A percentile compares a stretch with the other conserved stretches of the same genome.
Conservation (phyloP, 2,329 filamentous ascomycete genomes). For the Scopulariopsis brevicaulis region DNA sequence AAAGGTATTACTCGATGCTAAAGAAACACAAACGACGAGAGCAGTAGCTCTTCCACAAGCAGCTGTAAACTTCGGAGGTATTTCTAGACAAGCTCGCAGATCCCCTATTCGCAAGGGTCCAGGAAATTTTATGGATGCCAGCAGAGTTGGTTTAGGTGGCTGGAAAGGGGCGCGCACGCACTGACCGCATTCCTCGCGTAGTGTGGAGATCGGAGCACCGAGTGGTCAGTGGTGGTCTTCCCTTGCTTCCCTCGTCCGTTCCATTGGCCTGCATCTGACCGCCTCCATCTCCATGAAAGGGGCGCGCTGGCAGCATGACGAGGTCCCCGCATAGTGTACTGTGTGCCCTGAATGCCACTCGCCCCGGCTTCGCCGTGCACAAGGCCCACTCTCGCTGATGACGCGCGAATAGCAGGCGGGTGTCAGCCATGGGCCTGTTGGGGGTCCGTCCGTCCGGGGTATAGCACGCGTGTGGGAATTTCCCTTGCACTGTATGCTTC, state of each 20-base stretch:
- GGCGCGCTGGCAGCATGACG: no score
- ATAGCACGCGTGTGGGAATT: background rate
- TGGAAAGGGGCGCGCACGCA: conserved; percentile 3
- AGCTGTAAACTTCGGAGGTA: background rate
- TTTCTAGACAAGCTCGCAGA: background rate
- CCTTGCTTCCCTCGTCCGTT: no score
- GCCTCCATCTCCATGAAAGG: no score
- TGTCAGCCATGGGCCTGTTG: no score
- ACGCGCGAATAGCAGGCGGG: no score
- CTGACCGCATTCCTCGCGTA: background rate
- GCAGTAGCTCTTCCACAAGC: background rate
- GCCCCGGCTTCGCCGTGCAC: no score
- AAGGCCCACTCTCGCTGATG: no score
- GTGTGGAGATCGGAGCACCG: background rate
- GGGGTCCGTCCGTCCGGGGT: background rate
- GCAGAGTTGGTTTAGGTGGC: background rate
- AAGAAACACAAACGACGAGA: background rate
- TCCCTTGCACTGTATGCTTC: background rate
- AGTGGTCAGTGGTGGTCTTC: background rate
- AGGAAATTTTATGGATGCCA: background rate
- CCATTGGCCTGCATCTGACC: no score
- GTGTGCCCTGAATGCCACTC: no score
- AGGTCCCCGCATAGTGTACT: no score
- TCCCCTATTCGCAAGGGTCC: background rate
- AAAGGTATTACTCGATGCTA: no score